Evolutionary conservation across 208 protist species (phyloP), one percentile per base, ranked within the genome.

Genomic region (Herpetomonas muscarum): DNA sequence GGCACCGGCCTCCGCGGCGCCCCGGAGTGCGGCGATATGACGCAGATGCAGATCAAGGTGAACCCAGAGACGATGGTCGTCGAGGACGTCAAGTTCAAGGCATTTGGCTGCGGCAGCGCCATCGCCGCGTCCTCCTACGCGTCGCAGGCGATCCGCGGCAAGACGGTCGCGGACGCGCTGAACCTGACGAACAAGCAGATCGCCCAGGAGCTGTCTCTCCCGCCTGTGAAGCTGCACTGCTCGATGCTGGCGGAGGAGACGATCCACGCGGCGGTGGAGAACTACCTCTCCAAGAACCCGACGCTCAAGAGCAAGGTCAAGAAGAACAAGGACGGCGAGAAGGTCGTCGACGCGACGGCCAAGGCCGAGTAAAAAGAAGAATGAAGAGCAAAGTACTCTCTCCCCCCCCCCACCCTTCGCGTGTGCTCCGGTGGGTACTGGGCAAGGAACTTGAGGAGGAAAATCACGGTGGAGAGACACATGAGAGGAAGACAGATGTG

Each of bases 141-240:
- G 5, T 99, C 98, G 9, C 97, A 99, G 69, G 96, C 94, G 55
- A 90, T 99, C 12, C 96, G 98, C 31, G 98, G 98, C 6, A 99
- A 98, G 87, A 98, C 85, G 12, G 55, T 99, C 3, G 96, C 99
- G 15, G 94, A 99, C 49, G 97, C 95, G 9, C 61, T 92, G 12
- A 74, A 94, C 37, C 90, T 99, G 59, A 98, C 93, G 29, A 99
- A 99, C 79, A 97, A 89, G 25, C 87, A 98, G 37, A 99, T 99
- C 42, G 98, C 98, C 4, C 92, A 94, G 54, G 92, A 99, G 68
- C 90, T 99, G 15, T 93, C 91, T 9, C 78, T 99, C 52, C 99
- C 99, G 19, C 98, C 98, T 2, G 98, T 99, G 25, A 99, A 99
- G 85, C 82, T 99, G 56, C 99, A 99, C 77, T 99, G 99, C 81